Conservation (phyloP, 345 rosid species). For the Cochlearia excelsa region DNA sequence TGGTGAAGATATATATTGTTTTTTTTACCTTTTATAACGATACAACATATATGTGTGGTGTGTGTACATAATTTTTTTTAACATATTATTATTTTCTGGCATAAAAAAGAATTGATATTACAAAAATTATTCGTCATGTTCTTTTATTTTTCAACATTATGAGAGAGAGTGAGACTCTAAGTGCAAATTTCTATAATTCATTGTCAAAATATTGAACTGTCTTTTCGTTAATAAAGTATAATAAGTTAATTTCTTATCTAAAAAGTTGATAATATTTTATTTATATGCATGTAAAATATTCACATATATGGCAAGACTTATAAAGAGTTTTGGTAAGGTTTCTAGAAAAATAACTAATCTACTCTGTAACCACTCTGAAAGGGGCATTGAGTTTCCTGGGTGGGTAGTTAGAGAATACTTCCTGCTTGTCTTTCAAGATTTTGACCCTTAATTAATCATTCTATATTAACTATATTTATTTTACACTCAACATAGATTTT, state of each 20-base stretch:
- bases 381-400: conserved; percentile 26
- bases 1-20: conserved; percentile 10
- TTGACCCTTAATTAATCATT: conserved; percentile 13
- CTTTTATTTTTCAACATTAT: too few species aligned
- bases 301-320: background rate
- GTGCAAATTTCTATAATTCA: background rate
- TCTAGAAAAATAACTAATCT: conserved; percentile 29
- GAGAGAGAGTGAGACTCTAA: background rate
- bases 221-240: background rate
- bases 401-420: conserved; percentile 27
- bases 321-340: conserved; percentile 4
- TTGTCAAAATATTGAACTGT: background rate
- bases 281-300: background rate
- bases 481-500: conserved; percentile 4
- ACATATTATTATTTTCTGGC: too few species aligned
- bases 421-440: conserved; percentile 25
- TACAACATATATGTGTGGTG: background rate
- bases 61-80: too few species aligned
- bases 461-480: background rate
- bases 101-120: too few species aligned
- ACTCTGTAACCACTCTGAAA: conserved; percentile 31
- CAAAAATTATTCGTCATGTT: too few species aligned
- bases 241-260: conserved; percentile 3
- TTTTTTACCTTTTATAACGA: conserved; percentile 4
- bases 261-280: background rate